Base-by-base conservation (phyloP, 1,139 yeast genomes). In the Blastobotrys arbuscula region DNA sequence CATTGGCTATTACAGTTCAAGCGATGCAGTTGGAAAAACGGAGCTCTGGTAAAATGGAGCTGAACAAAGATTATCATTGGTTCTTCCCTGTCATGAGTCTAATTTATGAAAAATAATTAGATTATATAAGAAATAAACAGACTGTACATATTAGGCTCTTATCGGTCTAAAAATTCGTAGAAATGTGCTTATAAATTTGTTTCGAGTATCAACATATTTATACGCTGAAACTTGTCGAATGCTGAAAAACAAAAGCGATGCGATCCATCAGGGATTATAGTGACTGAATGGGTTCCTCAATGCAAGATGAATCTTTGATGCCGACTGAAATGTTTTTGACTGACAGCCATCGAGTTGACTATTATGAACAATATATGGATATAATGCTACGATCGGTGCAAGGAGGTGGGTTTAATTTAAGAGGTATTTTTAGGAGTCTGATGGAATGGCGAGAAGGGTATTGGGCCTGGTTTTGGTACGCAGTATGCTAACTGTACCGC, bases 81-180 rank as follows among this genome's bases (percentile, higher is more conserved):
- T 67, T 60, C 53, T 67, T 66, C 55, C 69, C 70, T 0, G 67
- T 66, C 15, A 55, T 63, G 2, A 51, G 52, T 10, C 34, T 55
- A 8, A 15, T 13, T 4, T 28, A 8, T n/a, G n/a, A n/a, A n/a
- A n/a, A n/a, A n/a, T n/a, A n/a, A n/a, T n/a, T n/a, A n/a, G n/a
- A 9, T 37, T 13, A 39, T 43, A 48, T 21, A 43, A 86, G 71
- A 92, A 83, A 74, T 92, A 97, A 69, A n/a, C n/a, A n/a, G n/a
- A n/a, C n/a, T n/a, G n/a, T n/a, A n/a, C n/a, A n/a, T n/a, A n/a
- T n/a, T n/a, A n/a, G n/a, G n/a, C n/a, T n/a, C n/a, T n/a, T n/a
- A n/a, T n/a, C n/a, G n/a, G n/a, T n/a, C n/a, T n/a, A n/a, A n/a
- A n/a, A n/a, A n/a, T n/a, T n/a, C n/a, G n/a, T n/a, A n/a, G n/a